Percentiles rank a stretch among this genome's conserved stretches.
These are phyloP conservation scores for Cystoisospora suis DNA, from an alignment of 169 alveolate genomes.

Conservation along the genomic window DNA sequence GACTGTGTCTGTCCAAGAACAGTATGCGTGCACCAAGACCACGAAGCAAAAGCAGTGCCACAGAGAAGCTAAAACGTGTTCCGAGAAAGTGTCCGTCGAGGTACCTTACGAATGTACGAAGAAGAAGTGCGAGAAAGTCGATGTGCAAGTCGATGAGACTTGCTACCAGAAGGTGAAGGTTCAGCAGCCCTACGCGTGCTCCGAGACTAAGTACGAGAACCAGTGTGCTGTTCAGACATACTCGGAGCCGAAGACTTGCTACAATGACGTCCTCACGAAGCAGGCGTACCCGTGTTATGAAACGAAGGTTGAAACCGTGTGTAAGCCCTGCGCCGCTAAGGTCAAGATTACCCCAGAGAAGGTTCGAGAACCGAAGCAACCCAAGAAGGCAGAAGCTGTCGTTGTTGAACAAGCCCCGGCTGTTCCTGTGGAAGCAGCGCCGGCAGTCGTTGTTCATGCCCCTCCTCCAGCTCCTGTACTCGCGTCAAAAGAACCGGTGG, in stretches of 20 bases:
- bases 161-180: slow-evolving; percentile 58
- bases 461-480: neutral
- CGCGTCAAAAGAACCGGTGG: neutral
- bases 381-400: neutral
- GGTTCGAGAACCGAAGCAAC: neutral
- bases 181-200: slow-evolving; percentile 55
- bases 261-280: slow-evolving; percentile 57
- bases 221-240: slow-evolving; percentile 53
- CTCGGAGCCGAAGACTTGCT: slow-evolving; percentile 56
- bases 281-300: slow-evolving; percentile 65
- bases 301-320: slow-evolving; percentile 31
- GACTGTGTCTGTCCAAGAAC: slow-evolving; percentile 41
- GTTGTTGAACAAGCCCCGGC: neutral
- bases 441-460: neutral
- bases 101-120: slow-evolving; percentile 63
- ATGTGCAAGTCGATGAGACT: slow-evolving; percentile 45
- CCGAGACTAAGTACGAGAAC: slow-evolving; percentile 49
- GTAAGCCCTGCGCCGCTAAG: slow-evolving; percentile 28
- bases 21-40: slow-evolving; percentile 61
- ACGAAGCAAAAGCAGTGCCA: slow-evolving; percentile 53
- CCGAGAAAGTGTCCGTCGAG: slow-evolving; percentile 50
- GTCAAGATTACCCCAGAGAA: slow-evolving; percentile 12
- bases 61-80: slow-evolving; percentile 47
- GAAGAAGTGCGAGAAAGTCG: slow-evolving; percentile 55
- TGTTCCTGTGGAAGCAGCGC: neutral